phyloP scores from a whole-genome alignment of 1,284 basidiomycete species.

The Macrocybe sp. region DNA sequence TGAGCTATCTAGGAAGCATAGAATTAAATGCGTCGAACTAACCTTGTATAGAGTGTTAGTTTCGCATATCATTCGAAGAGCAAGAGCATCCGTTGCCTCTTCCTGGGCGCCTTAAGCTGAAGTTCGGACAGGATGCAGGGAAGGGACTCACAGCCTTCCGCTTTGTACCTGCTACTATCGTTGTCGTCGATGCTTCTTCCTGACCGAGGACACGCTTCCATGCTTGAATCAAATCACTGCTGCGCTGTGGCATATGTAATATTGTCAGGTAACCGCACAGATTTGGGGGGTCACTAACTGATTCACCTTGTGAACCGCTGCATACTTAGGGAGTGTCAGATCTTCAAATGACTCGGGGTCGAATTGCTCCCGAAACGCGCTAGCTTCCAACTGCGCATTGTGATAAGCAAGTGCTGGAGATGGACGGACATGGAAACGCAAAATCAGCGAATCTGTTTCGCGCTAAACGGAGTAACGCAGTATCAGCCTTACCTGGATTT shows the following conservation, averaged over 20 bases:
- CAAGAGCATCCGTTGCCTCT: no score
- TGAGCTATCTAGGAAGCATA: slow-evolving; percentile 5
- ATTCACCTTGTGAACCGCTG: slow-evolving; percentile 73
- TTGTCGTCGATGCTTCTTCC: not conserved
- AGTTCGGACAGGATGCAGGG: not conserved
- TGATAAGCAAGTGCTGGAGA: slow-evolving; percentile 71
- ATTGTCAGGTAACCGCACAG: slow-evolving; percentile 6
- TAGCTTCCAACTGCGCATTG: slow-evolving; percentile 87
- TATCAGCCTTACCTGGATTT: slow-evolving; percentile 71
- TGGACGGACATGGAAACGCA: slow-evolving; percentile 2
- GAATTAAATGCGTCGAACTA: slow-evolving; percentile 14
- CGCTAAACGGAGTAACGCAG: slow-evolving; percentile 5
- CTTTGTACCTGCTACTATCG: slow-evolving; percentile 42
- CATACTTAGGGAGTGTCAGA: slow-evolving; percentile 73
- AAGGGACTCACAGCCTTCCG: slow-evolving; percentile 57
- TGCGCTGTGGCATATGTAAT: slow-evolving; percentile 43
- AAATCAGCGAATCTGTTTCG: slow-evolving; percentile 6
- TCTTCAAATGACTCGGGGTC: slow-evolving; percentile 76
- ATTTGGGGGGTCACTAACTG: not conserved
- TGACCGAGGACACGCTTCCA: slow-evolving; percentile 66
- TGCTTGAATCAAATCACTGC: slow-evolving; percentile 66
- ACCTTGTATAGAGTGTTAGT: slow-evolving; percentile 63
- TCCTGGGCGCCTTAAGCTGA: no score
- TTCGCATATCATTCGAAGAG: no score
- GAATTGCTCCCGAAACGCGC: slow-evolving; percentile 86